Evolutionary conservation across 208 protist genomes (phyloP).

Genomic region (Naegleria fowleri): DNA sequence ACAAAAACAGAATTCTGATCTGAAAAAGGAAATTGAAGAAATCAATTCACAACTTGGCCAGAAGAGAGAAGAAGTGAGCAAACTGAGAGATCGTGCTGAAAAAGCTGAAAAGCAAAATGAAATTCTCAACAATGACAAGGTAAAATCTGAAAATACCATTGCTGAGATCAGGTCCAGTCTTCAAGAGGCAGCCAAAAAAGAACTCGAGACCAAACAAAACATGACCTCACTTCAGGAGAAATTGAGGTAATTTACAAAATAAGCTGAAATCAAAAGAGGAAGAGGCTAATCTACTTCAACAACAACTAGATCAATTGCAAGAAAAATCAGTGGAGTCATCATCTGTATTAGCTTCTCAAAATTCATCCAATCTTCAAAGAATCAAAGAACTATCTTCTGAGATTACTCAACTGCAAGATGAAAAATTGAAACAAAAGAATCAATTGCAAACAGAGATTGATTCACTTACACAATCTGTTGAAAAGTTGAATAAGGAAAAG

Average conservation of each 20-base stretch:
- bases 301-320: neutral
- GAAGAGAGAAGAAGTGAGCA: neutral
- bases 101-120: neutral
- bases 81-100: neutral
- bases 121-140: neutral
- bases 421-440: constrained; percentile 3
- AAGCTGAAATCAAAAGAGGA: neutral
- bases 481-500: neutral
- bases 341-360: neutral
- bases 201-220: neutral
- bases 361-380: neutral
- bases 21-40: neutral
- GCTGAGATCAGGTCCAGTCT: neutral
- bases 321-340: neutral
- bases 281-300: neutral
- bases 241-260: neutral
- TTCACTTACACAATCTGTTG: neutral
- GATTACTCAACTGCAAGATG: neutral
- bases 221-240: neutral
- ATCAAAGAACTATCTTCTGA: neutral
- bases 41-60: neutral
- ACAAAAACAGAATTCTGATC: neutral
- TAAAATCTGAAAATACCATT: neutral
- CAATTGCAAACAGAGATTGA: neutral
- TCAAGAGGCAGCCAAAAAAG: neutral